A percentile compares a stretch with the other conserved stretches of the same genome.
Evolutionary conservation across 2,329 filamentous ascomycete genomes (phyloP).

Genomic region (Chaetomium olivaceum): DNA sequence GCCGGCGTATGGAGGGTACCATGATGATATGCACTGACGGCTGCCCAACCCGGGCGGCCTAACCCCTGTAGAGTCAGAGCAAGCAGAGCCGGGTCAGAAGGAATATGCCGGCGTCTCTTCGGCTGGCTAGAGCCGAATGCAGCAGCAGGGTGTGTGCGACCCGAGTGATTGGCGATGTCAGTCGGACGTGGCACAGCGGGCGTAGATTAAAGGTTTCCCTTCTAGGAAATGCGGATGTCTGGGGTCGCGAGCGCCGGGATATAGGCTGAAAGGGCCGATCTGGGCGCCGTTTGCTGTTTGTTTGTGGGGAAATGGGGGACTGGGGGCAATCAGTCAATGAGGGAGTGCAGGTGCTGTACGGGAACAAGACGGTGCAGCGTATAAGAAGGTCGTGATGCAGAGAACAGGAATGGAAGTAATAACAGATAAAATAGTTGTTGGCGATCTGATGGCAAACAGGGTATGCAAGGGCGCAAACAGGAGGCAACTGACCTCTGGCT

Average conservation of each 20-base stretch:
- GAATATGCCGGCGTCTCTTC: slow-evolving; percentile 6
- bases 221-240: slow-evolving; percentile 32
- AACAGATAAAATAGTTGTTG: background rate
- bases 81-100: background rate
- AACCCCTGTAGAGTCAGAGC: background rate
- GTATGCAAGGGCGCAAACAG: background rate
- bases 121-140: slow-evolving; percentile 19
- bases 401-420: background rate
- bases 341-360: background rate
- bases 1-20: slow-evolving; percentile 24
- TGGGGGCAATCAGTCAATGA: background rate
- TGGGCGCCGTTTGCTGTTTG: slow-evolving; percentile 7
- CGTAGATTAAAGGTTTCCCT: slow-evolving; percentile 27
- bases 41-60: background rate
- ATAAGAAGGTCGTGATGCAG: background rate
- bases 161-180: slow-evolving; percentile 19
- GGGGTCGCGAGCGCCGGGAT: slow-evolving; percentile 19
- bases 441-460: slow-evolving; percentile 1
- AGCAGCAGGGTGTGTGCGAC: slow-evolving; percentile 11
- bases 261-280: slow-evolving; percentile 32
- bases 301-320: background rate
- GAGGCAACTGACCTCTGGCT: background rate
- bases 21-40: slow-evolving; percentile 25
- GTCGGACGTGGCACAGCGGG: slow-evolving; percentile 16
- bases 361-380: background rate